Evolutionary conservation across 2,329 filamentous ascomycete species (phyloP).

Genomic region (Chrysoporthe deuterocubensis): DNA sequence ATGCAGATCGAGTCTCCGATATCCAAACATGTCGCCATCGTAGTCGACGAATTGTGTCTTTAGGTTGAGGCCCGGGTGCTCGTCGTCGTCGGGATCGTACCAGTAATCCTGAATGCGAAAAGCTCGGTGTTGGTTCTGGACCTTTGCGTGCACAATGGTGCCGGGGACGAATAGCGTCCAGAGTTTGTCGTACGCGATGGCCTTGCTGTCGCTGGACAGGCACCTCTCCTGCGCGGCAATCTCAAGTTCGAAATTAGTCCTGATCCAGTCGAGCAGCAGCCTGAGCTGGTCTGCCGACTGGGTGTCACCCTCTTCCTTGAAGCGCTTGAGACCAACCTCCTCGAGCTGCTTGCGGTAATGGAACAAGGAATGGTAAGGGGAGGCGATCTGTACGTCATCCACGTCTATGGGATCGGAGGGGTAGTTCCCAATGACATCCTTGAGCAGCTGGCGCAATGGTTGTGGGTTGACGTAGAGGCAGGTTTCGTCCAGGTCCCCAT

Average conservation of each 20-base stretch:
- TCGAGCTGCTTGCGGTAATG: constrained; percentile 36
- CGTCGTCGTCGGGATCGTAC: constrained; percentile 36
- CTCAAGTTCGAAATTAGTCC: constrained; percentile 35
- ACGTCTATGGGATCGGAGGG: constrained; percentile 36
- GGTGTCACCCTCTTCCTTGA: constrained; percentile 31
- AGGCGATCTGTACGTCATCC: constrained; percentile 32
- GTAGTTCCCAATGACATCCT: constrained; percentile 34
- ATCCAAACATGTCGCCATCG: constrained; percentile 41
- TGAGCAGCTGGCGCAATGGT: constrained; percentile 31
- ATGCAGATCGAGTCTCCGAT: constrained; percentile 31
- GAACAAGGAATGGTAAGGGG: constrained; percentile 34
- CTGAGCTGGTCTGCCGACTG: constrained; percentile 35
- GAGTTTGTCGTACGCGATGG: constrained; percentile 35
- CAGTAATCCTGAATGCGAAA: constrained; percentile 36
- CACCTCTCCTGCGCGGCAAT: constrained; percentile 35
- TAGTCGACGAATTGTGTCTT: constrained; percentile 38
- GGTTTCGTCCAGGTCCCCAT: constrained; percentile 25
- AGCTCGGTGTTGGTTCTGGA: constrained; percentile 36
- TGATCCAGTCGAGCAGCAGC: constrained; percentile 35
- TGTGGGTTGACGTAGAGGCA: constrained; percentile 24
- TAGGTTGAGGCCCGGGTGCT: constrained; percentile 33
- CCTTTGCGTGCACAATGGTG: constrained; percentile 34
- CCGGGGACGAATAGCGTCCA: constrained; percentile 39
- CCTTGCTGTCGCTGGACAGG: constrained; percentile 33
- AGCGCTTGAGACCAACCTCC: constrained; percentile 29